phyloP scores from a whole-genome alignment of 1,284 basidiomycete species.

The Cryptococcus sp. region DNA sequence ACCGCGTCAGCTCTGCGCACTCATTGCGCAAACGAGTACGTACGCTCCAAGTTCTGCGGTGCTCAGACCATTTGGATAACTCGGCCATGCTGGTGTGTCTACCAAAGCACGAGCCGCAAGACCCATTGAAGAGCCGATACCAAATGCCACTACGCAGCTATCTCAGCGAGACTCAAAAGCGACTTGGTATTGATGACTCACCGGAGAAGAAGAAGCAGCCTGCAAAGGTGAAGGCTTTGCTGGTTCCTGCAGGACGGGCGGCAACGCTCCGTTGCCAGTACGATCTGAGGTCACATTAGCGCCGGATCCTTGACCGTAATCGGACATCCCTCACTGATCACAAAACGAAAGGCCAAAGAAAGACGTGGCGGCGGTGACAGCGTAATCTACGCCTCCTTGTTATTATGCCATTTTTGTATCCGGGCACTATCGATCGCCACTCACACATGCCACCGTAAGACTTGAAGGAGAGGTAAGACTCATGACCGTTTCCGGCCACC shows the following conservation, averaged over 20 bases:
- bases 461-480: conserved; percentile 10
- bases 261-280: conserved; percentile 81
- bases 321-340: conserved; percentile 4
- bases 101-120: conserved; percentile 74
- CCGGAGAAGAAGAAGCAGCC: conserved; percentile 86
- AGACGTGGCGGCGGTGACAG: conserved; percentile 13
- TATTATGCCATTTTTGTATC: background rate
- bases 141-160: conserved; percentile 59
- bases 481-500: conserved; percentile 4
- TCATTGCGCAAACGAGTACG: conserved; percentile 32
- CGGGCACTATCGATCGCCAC: background rate
- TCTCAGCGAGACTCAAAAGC: background rate
- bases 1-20: background rate
- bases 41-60: conserved; percentile 78
- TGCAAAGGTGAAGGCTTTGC: conserved; percentile 79
- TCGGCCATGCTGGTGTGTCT: conserved; percentile 59
- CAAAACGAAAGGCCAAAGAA: conserved; percentile 15
- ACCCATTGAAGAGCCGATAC: conserved; percentile 60
- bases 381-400: conserved; percentile 4
- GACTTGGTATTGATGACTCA: conserved; percentile 52
- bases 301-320: background rate
- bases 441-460: conserved; percentile 17
- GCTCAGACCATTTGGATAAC: conserved; percentile 65
- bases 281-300: conserved; percentile 15
- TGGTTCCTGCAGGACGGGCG: conserved; percentile 72